Conservation (phyloP, 208 protist genomes). For the Acanthamoeba lugdunensis region DNA sequence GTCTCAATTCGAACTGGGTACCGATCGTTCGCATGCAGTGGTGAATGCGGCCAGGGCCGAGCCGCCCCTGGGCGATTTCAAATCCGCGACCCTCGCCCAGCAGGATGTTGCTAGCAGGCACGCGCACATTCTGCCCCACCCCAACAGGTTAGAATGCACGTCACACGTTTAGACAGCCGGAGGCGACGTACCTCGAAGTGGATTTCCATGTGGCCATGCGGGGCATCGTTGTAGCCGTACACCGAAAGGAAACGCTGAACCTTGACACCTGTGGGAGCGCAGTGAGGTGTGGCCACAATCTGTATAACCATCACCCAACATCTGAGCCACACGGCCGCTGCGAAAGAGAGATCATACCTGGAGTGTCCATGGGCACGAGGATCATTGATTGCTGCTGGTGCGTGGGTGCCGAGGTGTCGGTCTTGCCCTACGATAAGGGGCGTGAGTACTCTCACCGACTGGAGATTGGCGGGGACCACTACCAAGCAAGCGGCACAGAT, state of each 20-base stretch:
- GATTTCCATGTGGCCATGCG: constrained; percentile 86
- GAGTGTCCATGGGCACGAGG: constrained; percentile 88
- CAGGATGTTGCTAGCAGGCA: constrained; percentile 86
- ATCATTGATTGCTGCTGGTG: constrained; percentile 89
- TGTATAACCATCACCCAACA: no score
- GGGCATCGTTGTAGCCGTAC: constrained; percentile 89
- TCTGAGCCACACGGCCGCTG: background rate
- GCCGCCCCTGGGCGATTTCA: constrained; percentile 87
- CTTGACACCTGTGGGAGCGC: constrained; percentile 79
- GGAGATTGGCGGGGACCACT: constrained; percentile 74
- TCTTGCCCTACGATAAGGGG: constrained; percentile 82
- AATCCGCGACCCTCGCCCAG: constrained; percentile 89
- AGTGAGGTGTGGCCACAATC: background rate
- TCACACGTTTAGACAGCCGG: no score
- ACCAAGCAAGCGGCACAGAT: background rate
- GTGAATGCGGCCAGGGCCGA: constrained; percentile 91
- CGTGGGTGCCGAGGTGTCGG: constrained; percentile 61
- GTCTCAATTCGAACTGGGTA: background rate
- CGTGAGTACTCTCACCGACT: background rate
- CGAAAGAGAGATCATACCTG: background rate
- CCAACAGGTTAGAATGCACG: background rate
- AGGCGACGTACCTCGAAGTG: constrained; percentile 74
- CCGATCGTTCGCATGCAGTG: constrained; percentile 90
- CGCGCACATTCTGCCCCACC: constrained; percentile 83
- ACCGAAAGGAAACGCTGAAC: constrained; percentile 83